Percentiles rank a stretch among this genome's conserved stretches.
Evolutionary conservation across 1,284 basidiomycete species (phyloP).

Genomic region (Malassezia vespertilionis): DNA sequence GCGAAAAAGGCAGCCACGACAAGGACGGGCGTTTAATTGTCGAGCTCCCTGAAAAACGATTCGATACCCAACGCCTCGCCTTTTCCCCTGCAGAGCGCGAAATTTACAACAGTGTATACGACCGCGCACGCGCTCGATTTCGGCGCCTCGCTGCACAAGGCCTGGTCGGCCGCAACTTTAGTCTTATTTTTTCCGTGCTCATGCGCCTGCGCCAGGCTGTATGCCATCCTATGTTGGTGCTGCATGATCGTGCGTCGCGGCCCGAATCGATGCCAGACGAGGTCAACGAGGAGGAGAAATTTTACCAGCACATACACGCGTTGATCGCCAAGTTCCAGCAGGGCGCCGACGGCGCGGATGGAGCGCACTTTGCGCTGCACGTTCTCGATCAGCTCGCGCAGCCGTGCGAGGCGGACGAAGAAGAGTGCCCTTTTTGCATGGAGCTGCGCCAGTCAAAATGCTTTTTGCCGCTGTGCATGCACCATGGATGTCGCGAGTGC

Average conservation of each 20-base stretch:
- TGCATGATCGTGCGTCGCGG: conserved; percentile 27
- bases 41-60: conserved; percentile 73
- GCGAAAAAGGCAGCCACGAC: conserved; percentile 86
- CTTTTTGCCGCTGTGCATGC: conserved; percentile 47
- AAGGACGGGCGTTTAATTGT: conserved; percentile 77
- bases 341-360: conserved; percentile 4
- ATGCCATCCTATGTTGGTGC: conserved; percentile 48
- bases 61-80: conserved; percentile 45
- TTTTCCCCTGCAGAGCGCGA: conserved; percentile 38
- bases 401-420: conserved; percentile 18
- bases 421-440: conserved; percentile 47
- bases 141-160: conserved; percentile 31
- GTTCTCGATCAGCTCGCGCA: conserved; percentile 23
- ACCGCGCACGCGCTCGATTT: conserved; percentile 37
- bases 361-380: conserved; percentile 18
- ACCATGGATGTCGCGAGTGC: conserved; percentile 63
- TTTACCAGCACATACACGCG: conserved; percentile 21
- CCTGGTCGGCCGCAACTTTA: conserved; percentile 42
- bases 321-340: conserved; percentile 29
- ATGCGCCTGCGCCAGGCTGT: conserved; percentile 50
- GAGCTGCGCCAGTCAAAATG: conserved; percentile 34
- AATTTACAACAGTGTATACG: conserved; percentile 47
- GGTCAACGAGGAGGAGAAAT: conserved; percentile 17
- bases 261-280: conserved; percentile 6
- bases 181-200: conserved; percentile 49